These are phyloP conservation scores for Tricholoma furcatifolium DNA, from an alignment of 768 basidiomycete species.

Conservation along the genomic window DNA sequence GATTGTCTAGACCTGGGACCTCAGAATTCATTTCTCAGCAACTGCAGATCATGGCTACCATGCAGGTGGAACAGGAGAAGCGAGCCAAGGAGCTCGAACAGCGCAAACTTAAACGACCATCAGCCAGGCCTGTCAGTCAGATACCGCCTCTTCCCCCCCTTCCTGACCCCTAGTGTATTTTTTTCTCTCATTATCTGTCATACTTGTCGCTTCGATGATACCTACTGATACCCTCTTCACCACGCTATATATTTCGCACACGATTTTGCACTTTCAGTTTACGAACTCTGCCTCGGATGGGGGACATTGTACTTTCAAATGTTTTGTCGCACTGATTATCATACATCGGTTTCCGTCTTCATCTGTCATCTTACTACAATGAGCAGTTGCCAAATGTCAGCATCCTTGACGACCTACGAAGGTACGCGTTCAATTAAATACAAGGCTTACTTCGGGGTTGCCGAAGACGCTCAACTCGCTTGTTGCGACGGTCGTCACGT, in stretches of 20 bases:
- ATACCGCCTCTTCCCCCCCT: constrained; percentile 39
- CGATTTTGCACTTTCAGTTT: constrained; percentile 5
- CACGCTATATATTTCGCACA: neutral
- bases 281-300: constrained; percentile 5
- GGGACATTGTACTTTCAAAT: constrained; percentile 16
- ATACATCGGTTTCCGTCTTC: neutral
- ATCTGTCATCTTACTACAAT: neutral
- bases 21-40: constrained; percentile 89
- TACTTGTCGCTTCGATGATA: constrained; percentile 10
- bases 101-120: constrained; percentile 57
- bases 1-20: constrained; percentile 59
- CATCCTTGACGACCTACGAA: neutral
- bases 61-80: constrained; percentile 81
- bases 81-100: constrained; percentile 60
- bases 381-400: neutral
- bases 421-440: neutral
- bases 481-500: neutral
- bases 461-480: neutral
- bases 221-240: constrained; percentile 4
- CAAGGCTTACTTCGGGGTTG: neutral
- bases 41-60: constrained; percentile 74
- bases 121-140: constrained; percentile 27
- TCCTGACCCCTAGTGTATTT: constrained; percentile 19
- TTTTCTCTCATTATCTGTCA: neutral
- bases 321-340: constrained; percentile 9